Evolutionary conservation across 805 yeast species (phyloP), one percentile per base, ranked within the genome.

Genomic region (Metschnikowia kofuensis): DNA sequence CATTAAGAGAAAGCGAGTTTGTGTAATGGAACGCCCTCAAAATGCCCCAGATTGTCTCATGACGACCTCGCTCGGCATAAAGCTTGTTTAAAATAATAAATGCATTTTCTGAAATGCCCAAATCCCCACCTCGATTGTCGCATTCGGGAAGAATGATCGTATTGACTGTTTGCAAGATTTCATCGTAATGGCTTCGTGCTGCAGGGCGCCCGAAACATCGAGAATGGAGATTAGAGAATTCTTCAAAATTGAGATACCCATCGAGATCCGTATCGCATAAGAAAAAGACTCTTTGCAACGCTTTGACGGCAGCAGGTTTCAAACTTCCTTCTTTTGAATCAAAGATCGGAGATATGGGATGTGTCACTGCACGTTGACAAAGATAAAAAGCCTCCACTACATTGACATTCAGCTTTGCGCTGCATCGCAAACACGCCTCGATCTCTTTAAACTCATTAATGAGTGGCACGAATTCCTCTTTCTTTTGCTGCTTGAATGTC

Each of bases 11-110:
- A 6, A 94, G 71, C 0, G 97, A 90, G 61, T 94, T 94, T 0
- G 98, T 92, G 61, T 94, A 94, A 61, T 89, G 87, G 65, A 88
- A 94, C 0, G 90, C 79, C 45, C 99, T 67, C 27, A 94, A 64
- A 16, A 94, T 89, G 0, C 96, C 96, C 99, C 99, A 94, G 0
- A 89, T 85, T 0, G 98, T 94, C 63, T 94, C 99, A 64, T 94
- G 98, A 31, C 98, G 74, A 0, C 99, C 99, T 35, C 81, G 80
- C 56, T 89, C 96, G 1, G 95, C 96, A 64, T 87, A 94, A 27
- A 88, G 67, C 60, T 85, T 87, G 66, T 89, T 90, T 45, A 94
- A 70, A 0, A 82, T 69, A 2, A 94, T 67, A 60, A 94, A 94
- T 0, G 96, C 98, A 40, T 79, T 81, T 44, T 76, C 78, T 0